phyloP scores from a whole-genome alignment of 352 stramenopile species.

The Phytophthora meadii region DNA sequence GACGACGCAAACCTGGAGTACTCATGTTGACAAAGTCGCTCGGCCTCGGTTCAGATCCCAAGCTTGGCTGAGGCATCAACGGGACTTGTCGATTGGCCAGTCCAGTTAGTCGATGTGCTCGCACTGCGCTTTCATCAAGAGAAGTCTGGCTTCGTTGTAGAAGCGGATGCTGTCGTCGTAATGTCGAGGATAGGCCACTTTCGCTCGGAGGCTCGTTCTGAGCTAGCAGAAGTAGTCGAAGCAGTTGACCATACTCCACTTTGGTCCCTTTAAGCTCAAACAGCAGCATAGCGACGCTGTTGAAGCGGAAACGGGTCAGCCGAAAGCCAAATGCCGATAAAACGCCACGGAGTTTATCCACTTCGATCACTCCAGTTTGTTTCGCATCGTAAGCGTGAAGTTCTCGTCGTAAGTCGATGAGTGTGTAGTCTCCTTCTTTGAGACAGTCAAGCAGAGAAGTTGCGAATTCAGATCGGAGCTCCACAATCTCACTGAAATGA shows the following conservation, averaged over 20 bases:
- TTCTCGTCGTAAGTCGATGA: conserved; percentile 44
- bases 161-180: conserved; percentile 30
- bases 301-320: conserved; percentile 66
- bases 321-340: conserved; percentile 51
- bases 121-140: conserved; percentile 6
- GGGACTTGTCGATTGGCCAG: conserved; percentile 19
- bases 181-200: neutral
- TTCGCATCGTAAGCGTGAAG: conserved; percentile 39
- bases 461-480: conserved; percentile 61
- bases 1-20: conserved; percentile 6
- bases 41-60: conserved; percentile 21
- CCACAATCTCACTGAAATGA: conserved; percentile 68
- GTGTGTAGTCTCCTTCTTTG: conserved; percentile 19
- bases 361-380: conserved; percentile 43
- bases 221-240: conserved; percentile 44
- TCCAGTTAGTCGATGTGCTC: conserved; percentile 3
- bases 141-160: conserved; percentile 25
- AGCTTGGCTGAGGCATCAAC: conserved; percentile 29
- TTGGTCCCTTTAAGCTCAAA: conserved; percentile 49
- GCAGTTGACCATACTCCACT: conserved; percentile 57
- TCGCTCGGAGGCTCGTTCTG: conserved; percentile 16
- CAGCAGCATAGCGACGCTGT: conserved; percentile 62
- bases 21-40: conserved; percentile 37
- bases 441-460: conserved; percentile 39
- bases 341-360: conserved; percentile 52